A percentile compares a stretch with the other conserved stretches of the same genome.
These are phyloP conservation scores for Leersia perrieri DNA, from an alignment of 176 grass and related monocot species.

Conservation along the genomic window DNA sequence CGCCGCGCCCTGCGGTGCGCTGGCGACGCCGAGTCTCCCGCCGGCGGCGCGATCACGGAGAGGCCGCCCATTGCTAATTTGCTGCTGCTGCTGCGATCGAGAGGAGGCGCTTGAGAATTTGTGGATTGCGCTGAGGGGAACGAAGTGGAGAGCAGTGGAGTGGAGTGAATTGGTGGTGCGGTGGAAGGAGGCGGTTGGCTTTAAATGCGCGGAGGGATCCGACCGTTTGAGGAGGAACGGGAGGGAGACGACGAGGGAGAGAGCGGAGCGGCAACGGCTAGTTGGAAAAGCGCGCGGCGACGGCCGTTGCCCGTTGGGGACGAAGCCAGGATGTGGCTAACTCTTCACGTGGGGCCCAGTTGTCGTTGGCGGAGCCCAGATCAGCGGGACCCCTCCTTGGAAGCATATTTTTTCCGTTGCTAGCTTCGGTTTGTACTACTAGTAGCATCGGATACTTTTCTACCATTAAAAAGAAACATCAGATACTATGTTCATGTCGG, in stretches of 20 bases:
- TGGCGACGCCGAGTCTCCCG: constrained; percentile 49
- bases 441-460: no score
- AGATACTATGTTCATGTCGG: no score
- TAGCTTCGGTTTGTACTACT: no score
- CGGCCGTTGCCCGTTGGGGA: constrained; percentile 39
- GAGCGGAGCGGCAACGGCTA: constrained; percentile 58
- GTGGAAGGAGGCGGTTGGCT: constrained; percentile 1
- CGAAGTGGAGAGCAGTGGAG: constrained; percentile 1
- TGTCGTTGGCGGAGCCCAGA: neutral
- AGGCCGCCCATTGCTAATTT: constrained; percentile 59
- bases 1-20: constrained; percentile 68
- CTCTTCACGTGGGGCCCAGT: neutral
- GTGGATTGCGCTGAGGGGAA: neutral
- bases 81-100: neutral
- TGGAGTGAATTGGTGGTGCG: constrained; percentile 9
- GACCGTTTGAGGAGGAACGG: constrained; percentile 60
- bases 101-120: neutral
- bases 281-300: constrained; percentile 23
- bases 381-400: no score
- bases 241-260: constrained; percentile 20
- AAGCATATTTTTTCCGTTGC: neutral
- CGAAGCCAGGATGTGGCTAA: neutral
- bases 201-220: constrained; percentile 46
- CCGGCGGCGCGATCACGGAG: constrained; percentile 66
- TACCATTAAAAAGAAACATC: no score